phyloP scores from a whole-genome alignment of 1,284 basidiomycete genomes.

The Polyporus tsugae region DNA sequence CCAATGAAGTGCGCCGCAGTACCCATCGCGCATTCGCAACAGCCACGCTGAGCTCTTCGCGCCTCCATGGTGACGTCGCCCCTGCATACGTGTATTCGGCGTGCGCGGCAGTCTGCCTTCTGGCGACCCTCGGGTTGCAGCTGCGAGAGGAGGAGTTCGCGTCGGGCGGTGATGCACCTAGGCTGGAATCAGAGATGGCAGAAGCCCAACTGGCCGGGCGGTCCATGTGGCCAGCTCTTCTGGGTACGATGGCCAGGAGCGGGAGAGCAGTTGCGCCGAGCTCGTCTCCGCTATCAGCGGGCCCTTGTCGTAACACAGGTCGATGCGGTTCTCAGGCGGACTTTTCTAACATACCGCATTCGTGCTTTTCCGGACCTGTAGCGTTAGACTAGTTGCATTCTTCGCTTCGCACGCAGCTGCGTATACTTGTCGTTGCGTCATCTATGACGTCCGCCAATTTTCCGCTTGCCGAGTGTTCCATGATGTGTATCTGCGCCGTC shows the following conservation, averaged over 20 bases:
- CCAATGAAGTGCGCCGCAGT: background rate
- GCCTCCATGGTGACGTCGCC: background rate
- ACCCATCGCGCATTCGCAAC: background rate
- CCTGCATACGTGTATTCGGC: background rate
- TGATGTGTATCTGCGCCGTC: too few species aligned
- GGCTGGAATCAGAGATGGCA: constrained; percentile 4
- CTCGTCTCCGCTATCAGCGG: background rate
- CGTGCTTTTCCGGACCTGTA: background rate
- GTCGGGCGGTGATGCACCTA: constrained; percentile 1
- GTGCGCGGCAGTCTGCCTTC: background rate
- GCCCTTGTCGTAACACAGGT: too few species aligned
- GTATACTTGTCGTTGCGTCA: background rate
- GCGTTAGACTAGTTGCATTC: background rate
- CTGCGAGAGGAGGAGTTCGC: background rate
- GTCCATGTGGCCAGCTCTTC: background rate
- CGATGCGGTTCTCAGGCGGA: background rate
- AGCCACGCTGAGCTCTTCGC: background rate
- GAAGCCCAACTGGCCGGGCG: background rate
- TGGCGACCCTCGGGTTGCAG: background rate
- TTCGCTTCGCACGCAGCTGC: background rate
- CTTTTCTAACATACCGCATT: background rate
- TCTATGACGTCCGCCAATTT: too few species aligned
- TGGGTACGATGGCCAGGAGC: background rate
- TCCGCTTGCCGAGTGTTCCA: too few species aligned
- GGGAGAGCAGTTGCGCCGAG: background rate